Evolutionary conservation across 2,329 filamentous ascomycete species (phyloP).

Genomic region (Fusarium neocosmosporiellum): DNA sequence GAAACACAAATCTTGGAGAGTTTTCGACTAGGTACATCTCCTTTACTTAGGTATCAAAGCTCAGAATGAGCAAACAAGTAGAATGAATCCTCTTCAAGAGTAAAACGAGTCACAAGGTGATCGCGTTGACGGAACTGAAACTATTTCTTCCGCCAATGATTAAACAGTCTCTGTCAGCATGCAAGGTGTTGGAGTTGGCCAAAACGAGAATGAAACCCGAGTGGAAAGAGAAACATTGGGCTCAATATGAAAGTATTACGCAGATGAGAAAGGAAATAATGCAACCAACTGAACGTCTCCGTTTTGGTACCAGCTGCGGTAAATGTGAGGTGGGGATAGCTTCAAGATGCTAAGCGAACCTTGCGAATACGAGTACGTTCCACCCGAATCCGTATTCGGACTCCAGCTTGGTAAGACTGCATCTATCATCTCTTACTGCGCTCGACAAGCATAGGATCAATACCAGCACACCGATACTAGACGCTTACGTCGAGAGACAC

Average conservation of each 20-base stretch:
- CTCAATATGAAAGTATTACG: not conserved
- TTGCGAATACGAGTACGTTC: slow-evolving; percentile 31
- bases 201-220: not conserved
- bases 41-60: not conserved
- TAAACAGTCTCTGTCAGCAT: not conserved
- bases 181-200: not conserved
- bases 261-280: not conserved
- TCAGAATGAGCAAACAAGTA: not conserved
- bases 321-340: not conserved
- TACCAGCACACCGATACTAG: not conserved
- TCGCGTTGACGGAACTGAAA: not conserved
- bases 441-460: not conserved
- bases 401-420: not conserved
- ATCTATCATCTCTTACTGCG: not conserved
- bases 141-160: not conserved
- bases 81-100: not conserved
- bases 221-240: not conserved
- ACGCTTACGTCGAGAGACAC: not conserved
- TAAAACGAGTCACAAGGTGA: not conserved
- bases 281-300: not conserved
- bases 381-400: slow-evolving; percentile 10
- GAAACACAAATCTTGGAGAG: not conserved
- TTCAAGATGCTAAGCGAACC: not conserved
- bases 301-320: not conserved
- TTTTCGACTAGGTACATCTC: not conserved